Evolutionary conservation across 1,284 basidiomycete genomes (phyloP).

Genomic region (Earliella scabrosa): DNA sequence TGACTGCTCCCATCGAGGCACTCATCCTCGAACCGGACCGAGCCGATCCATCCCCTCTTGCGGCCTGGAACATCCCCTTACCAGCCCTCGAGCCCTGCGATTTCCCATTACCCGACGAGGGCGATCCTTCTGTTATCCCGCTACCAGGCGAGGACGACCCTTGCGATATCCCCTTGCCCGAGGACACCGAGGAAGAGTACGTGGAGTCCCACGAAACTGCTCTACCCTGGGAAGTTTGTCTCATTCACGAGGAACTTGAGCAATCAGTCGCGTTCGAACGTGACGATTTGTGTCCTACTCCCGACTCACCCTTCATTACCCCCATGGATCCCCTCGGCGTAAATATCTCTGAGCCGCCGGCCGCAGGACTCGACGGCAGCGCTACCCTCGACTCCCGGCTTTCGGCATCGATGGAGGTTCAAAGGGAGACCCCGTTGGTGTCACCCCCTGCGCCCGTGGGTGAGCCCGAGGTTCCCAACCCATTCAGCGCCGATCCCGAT

Average conservation of each 20-base stretch:
- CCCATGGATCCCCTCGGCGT: conserved; percentile 16
- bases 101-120: conserved; percentile 1
- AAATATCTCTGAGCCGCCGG: not conserved
- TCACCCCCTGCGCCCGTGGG: conserved; percentile 26
- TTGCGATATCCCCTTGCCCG: too few species aligned
- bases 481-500: conserved; percentile 43
- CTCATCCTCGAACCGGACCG: conserved; percentile 2
- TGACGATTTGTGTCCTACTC: not conserved
- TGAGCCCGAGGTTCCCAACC: conserved; percentile 56
- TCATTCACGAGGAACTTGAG: not conserved
- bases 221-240: too few species aligned
- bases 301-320: conserved; percentile 1
- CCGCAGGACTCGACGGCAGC: not conserved
- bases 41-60: not conserved
- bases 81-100: conserved; percentile 7
- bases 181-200: too few species aligned
- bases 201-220: not conserved
- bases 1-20: conserved; percentile 12
- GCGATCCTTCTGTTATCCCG: conserved; percentile 1
- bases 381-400: conserved; percentile 19
- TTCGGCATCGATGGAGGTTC: conserved; percentile 14
- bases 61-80: too few species aligned
- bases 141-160: conserved; percentile 3
- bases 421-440: conserved; percentile 11
- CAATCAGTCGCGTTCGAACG: not conserved